These are phyloP conservation scores for Echria macrotheca DNA, from an alignment of 495 filamentous ascomycete species.

Conservation along the genomic window DNA sequence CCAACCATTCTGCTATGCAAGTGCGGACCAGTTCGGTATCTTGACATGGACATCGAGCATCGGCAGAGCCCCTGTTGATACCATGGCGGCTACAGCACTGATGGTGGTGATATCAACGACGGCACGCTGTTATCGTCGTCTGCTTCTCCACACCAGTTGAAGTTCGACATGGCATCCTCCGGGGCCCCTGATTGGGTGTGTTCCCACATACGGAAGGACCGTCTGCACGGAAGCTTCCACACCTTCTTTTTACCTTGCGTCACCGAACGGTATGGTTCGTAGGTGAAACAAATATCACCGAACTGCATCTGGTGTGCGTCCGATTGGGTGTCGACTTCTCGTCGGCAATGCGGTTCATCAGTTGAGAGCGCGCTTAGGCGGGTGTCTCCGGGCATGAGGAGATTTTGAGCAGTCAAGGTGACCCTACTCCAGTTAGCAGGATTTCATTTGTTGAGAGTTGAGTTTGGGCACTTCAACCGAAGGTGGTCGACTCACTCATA, in stretches of 20 bases:
- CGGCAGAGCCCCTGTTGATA: too few relatives aligned
- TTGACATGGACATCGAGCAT: too few relatives aligned
- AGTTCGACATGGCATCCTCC: neutral
- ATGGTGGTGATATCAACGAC: slow-evolving; percentile 3
- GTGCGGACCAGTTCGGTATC: slow-evolving; percentile 10
- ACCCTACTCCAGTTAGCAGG: slow-evolving; percentile 16
- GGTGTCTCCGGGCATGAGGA: slow-evolving; percentile 1
- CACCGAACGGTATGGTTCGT: slow-evolving; percentile 3
- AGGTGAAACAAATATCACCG: slow-evolving; percentile 1
- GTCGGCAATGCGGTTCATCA: slow-evolving; percentile 10
- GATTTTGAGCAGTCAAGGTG: too few relatives aligned
- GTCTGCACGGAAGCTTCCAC: slow-evolving; percentile 6
- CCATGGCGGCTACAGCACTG: slow-evolving; percentile 7
- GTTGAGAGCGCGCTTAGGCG: slow-evolving; percentile 13
- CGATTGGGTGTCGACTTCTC: slow-evolving; percentile 9
- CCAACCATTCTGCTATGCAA: slow-evolving; percentile 11
- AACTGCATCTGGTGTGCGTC: slow-evolving; percentile 4
- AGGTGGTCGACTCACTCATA: neutral
- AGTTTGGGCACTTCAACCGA: neutral
- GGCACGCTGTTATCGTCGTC: slow-evolving; percentile 4
- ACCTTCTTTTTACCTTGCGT: slow-evolving; percentile 12
- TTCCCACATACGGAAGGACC: neutral
- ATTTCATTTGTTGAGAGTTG: slow-evolving; percentile 11
- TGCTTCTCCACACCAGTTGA: slow-evolving; percentile 3
- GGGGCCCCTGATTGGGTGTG: neutral